A percentile compares a stretch with the other conserved stretches of the same genome.
phyloP scores from a whole-genome alignment of 179 eudicot genomes.

The Spinacia oleracea region DNA sequence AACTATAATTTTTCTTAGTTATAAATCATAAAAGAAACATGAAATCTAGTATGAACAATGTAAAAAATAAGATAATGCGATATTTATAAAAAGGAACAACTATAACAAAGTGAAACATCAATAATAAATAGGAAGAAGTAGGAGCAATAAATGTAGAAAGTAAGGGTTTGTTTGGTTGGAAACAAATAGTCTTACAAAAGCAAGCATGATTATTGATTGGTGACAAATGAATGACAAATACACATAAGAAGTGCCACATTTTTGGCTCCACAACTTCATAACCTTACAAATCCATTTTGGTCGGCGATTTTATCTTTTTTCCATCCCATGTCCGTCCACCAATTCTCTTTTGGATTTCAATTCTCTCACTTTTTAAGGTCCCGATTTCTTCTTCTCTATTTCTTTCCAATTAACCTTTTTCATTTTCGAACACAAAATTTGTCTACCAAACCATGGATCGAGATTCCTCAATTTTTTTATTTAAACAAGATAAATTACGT shows the following conservation, averaged over 20 bases:
- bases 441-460: too few relatives aligned
- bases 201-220: too few relatives aligned
- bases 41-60: too few relatives aligned
- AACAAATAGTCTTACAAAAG: neutral
- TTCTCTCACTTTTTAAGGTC: conserved; percentile 1
- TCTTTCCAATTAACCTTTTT: too few relatives aligned
- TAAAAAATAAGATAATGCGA: too few relatives aligned
- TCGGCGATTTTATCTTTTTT: conserved; percentile 21
- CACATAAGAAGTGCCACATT: neutral
- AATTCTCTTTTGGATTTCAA: conserved; percentile 21
- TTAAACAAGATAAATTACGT: too few relatives aligned
- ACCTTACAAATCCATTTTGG: conserved; percentile 23
- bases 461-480: too few relatives aligned
- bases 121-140: neutral
- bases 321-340: conserved; percentile 8
- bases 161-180: conserved; percentile 13
- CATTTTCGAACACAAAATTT: too few relatives aligned
- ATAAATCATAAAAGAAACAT: too few relatives aligned
- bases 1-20: too few relatives aligned
- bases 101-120: neutral
- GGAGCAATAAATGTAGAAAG: conserved; percentile 24
- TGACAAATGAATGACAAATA: neutral
- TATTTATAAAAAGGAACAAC: too few relatives aligned
- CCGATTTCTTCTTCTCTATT: too few relatives aligned
- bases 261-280: conserved; percentile 24